Conservation (phyloP, 1,284 basidiomycete genomes). For the Trametes polyzona region DNA sequence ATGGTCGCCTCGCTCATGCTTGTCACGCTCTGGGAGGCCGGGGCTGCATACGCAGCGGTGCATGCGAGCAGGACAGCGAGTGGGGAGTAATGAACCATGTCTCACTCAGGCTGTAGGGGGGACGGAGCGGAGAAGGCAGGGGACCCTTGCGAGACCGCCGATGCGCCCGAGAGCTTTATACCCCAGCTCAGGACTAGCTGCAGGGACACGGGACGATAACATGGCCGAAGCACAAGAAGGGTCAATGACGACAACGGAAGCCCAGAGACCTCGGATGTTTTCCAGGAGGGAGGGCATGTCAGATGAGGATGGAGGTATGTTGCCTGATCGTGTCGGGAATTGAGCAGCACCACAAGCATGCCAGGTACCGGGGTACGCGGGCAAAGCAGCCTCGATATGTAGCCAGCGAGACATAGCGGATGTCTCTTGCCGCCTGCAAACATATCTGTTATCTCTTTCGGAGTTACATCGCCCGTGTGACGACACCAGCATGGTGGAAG, state of each 20-base stretch:
- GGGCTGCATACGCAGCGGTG: conserved; percentile 5
- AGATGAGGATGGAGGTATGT: not conserved
- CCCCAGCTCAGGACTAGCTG: not conserved
- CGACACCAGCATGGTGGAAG: not conserved
- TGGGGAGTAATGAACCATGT: conserved; percentile 11
- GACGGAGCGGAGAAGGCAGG: conserved; percentile 4
- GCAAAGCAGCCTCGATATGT: not conserved
- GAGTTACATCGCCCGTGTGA: conserved; percentile 10
- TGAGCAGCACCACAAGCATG: not conserved
- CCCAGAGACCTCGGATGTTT: conserved; percentile 8
- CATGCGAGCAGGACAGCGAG: conserved; percentile 8
- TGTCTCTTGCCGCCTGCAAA: not conserved
- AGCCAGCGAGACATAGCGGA: not conserved
- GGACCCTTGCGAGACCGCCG: not conserved
- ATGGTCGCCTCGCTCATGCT: conserved; percentile 25
- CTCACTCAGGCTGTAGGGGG: conserved; percentile 3
- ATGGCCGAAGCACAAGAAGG: conserved; percentile 6
- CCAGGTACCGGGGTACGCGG: not conserved
- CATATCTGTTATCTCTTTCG: not conserved
- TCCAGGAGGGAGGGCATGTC: not conserved
- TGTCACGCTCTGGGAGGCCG: conserved; percentile 6
- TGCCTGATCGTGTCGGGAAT: not conserved
- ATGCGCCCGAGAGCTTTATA: conserved; percentile 6
- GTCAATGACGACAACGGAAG: conserved; percentile 7
- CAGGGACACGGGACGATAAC: not conserved